Evolutionary conservation across 768 basidiomycete species (phyloP), one percentile per base, ranked within the genome.

Genomic region (Lenzites betulinus): DNA sequence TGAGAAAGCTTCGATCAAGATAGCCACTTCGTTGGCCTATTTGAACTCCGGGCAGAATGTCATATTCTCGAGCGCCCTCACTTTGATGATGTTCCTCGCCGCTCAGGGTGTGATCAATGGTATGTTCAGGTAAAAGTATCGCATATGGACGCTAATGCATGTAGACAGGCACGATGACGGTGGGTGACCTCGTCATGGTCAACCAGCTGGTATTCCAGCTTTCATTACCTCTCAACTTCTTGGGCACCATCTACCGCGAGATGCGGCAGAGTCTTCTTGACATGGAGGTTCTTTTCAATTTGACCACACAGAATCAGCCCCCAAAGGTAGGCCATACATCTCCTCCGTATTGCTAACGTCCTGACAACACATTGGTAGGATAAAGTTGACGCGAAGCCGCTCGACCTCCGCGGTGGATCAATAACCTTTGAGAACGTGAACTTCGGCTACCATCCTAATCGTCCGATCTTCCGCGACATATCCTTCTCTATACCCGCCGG

Each of bases 141-240:
- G 6, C 23, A 35, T 12, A 23, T 18, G 8, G 36, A 43, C 12
- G 2, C 42, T 63, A 6, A 51, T n/a, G 12, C 11, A 28, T 9
- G 15, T 3, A 1, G 23, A 6, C 13, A 95, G 95, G 95, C 8
- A 93, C 92, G 0, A 98, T 99, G 96, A 97, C 95, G 4, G 84
- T 99, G 23, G 97, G 97, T 8, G 97, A 99, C 69, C 84, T 99
- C 15, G 97, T 99, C 66, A 98, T 99, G 96, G 90, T 97, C 67
- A 99, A 99, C 74, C 96, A 98, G 70, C 82, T 99, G 25, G 94
- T 98, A 35, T 99, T 99, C 79, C 97, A 99, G 70, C 78, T 99
- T 0, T 97, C 95, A 0, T 77, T 98, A 33, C 97, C 97, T 3
- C 85, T 99, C 62, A 98, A 98, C 75, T 99, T 99, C 76, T 78